Base-by-base conservation (phyloP, 805 yeast species). In the Yamadazyma phyllophila region DNA sequence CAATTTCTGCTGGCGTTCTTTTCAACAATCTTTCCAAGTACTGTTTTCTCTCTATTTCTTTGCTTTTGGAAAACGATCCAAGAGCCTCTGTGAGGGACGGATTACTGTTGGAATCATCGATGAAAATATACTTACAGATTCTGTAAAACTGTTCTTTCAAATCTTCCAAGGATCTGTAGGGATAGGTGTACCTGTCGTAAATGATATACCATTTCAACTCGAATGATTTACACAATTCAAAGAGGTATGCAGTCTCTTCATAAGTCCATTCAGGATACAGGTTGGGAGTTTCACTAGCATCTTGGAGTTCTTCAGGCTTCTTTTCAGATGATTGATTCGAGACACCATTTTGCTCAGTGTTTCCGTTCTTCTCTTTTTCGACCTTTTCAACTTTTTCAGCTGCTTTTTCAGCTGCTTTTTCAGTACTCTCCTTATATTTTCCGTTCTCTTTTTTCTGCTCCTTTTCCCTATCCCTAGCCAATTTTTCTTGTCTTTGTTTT, bases 1-100 rank as follows among this genome's bases (percentile, higher is more conserved):
- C 98, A 37, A 94, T 88, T 61, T 94, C 99, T 0, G 97, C 96
- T 1, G 99, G 97, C 2, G 92, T 82, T 54, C 99, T 73, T 31
- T 82, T 81, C 36, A 92, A 72, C 32, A 94, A 69, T 49, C 88
- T 80, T 55, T 83, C 83, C 38, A 94, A 66, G 59, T 92, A 92
- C 42, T 78, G 78, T 56, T 94, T 94, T 50, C 99, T 78, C 54
- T 83, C 88, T 15, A 76, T 49, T 62, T 94, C 99, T 52, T 80
- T 82, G 6, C 76, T 74, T 54, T 82, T 83, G 33, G 88, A 81
- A 60, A 76, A 94, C 15, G 81, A 61, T 36, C 68, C 74, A 57
- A 94, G 73, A 24, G 82, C 74, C 26, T 83, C 83, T 14, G 85
- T 73, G 34, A 89, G 61, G 2, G 64, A 61, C 2, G 74, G 73